These are phyloP conservation scores for Pichia heedii DNA, from an alignment of 805 yeast species.

Conservation along the genomic window DNA sequence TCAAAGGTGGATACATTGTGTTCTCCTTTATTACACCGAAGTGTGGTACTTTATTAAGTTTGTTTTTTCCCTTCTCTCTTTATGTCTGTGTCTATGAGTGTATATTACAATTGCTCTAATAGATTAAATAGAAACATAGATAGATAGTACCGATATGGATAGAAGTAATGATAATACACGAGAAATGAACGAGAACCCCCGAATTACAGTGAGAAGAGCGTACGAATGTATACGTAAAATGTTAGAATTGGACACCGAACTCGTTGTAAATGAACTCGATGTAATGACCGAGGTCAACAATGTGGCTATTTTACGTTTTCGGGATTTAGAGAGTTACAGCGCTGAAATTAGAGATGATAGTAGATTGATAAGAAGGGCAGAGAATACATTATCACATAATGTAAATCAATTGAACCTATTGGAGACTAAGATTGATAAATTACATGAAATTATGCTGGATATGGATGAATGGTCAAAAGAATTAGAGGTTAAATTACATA, in stretches of 20 bases:
- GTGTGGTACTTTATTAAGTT: no score
- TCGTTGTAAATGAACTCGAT: slow-evolving; percentile 34
- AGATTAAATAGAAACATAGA: no score
- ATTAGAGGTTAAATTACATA: slow-evolving; percentile 28
- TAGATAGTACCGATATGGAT: no score
- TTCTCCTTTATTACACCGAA: no score
- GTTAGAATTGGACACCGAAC: slow-evolving; percentile 27
- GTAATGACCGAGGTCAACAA: slow-evolving; percentile 48
- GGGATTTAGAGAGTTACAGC: slow-evolving; percentile 35
- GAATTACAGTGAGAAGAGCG: slow-evolving; percentile 19
- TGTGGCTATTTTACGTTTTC: slow-evolving; percentile 45
- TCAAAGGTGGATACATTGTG: no score
- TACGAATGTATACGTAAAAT: slow-evolving; percentile 27
- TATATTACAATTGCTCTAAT: no score
- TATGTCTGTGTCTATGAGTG: no score
- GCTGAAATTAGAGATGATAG: slow-evolving; percentile 1
- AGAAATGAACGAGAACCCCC: slow-evolving; percentile 12
- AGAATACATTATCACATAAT: neutral
- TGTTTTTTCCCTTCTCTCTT: no score
- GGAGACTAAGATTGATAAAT: neutral
- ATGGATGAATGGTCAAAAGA: slow-evolving; percentile 56
- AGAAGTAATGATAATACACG: no score
- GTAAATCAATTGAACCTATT: neutral
- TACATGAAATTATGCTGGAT: slow-evolving; percentile 26
- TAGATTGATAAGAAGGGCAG: neutral